Percentiles rank a stretch among this genome's conserved stretches.
Evolutionary conservation across 352 stramenopile genomes (phyloP).

Genomic region (Blastocystis sp.): DNA sequence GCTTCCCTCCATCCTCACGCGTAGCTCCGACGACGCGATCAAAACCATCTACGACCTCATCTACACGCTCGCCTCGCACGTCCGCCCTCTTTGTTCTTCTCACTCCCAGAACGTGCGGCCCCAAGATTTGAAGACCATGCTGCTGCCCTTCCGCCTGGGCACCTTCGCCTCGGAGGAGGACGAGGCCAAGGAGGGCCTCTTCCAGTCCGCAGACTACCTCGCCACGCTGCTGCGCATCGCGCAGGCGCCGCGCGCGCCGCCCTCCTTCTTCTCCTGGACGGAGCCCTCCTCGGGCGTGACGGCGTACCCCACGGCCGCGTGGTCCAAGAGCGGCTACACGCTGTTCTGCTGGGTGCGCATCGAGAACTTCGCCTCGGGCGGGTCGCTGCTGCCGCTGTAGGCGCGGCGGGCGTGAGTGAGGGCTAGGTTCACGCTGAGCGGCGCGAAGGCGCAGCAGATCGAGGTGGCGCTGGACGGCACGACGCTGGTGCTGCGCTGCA

Average conservation of each 20-base stretch:
- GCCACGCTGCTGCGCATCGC: slow-evolving; percentile 62
- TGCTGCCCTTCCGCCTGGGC: slow-evolving; percentile 62
- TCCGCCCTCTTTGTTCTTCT: background rate
- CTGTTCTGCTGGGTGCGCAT: slow-evolving; percentile 58
- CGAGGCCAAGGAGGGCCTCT: slow-evolving; percentile 48
- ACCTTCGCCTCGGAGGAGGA: slow-evolving; percentile 63
- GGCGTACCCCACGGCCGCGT: background rate
- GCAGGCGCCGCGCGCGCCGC: slow-evolving; percentile 14
- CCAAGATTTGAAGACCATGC: slow-evolving; percentile 63
- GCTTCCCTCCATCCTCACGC: background rate
- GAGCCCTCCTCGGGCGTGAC: slow-evolving; percentile 21
- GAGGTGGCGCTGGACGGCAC: background rate
- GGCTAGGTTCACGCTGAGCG: slow-evolving; percentile 25
- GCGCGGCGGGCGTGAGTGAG: background rate
- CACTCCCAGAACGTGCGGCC: slow-evolving; percentile 57
- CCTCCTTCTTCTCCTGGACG: slow-evolving; percentile 69
- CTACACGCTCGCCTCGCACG: slow-evolving; percentile 55
- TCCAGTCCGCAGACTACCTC: slow-evolving; percentile 66
- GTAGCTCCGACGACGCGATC: slow-evolving; percentile 49
- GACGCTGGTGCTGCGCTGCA: background rate
- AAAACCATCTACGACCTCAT: slow-evolving; percentile 66
- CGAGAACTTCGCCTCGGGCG: slow-evolving; percentile 6
- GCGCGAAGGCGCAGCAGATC: background rate
- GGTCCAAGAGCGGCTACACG: slow-evolving; percentile 64
- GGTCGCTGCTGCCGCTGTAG: slow-evolving; percentile 20